Evolutionary conservation across 192 early-diverging fungal species (phyloP), one percentile per base, ranked within the genome.

Genomic region (Gigaspora rosea): DNA sequence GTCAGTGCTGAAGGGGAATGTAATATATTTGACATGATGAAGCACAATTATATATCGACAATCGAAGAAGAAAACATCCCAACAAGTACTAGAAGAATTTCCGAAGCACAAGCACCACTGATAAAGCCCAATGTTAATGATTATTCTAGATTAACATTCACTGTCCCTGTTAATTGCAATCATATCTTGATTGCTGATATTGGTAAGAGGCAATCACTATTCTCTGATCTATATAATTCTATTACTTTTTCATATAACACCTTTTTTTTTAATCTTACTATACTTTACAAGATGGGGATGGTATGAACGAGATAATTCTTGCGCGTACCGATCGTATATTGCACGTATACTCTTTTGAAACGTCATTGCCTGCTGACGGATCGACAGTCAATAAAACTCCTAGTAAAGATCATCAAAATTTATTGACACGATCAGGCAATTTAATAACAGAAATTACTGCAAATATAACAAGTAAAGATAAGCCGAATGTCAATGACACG

Each of bases 151-250:
- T 73, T 86, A 18, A 89, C 83, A 7, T 68, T 89, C 0, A 83
- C 80, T 9, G 86, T 89, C 2, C 88, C 88, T 46, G 86, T 89
- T 63, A 89, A 89, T 76, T 85, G 87, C 36, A 89, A 89, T 54
- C 78, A 83, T 41, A 83, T 85, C 3, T 63, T 86, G 9, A 89
- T 89, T 77, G 86, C 86, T 4, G 88, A 89, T 71, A 87, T 89
- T 20, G 87, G 86, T 87, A 80, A 36, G 52, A 59, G n/a, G n/a
- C n/a, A 10, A 63, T 63, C 10, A 33, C 2, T 12, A 63, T 33
- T 35, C 10, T 63, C 4, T 54, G 3, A 18, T n/a, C n/a, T 16
- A 63, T 27, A 9, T 48, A 27, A 47, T 27, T 56, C 52, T 48
- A 10, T 56, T 75, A 69, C 73, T 63, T 67, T 27, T 62, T 46